A percentile compares a stretch with the other conserved stretches of the same genome.
Evolutionary conservation across 208 protist species (phyloP).

Genomic region (Acanthamoeba lenticulata): DNA sequence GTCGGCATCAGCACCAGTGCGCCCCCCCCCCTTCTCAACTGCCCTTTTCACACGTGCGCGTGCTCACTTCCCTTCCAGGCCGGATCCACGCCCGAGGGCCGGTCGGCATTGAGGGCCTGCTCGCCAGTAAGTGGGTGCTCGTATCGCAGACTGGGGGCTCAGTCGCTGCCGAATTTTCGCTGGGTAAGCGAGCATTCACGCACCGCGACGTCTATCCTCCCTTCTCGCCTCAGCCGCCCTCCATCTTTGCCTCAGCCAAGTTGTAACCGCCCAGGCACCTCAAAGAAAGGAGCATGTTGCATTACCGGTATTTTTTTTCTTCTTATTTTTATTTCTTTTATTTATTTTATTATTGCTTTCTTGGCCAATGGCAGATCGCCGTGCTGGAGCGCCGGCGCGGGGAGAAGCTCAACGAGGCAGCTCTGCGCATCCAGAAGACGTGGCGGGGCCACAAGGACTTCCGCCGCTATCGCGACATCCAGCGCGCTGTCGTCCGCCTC

Average conservation of each 20-base stretch:
- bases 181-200: slow-evolving; percentile 36
- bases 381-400: slow-evolving; percentile 27
- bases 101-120: slow-evolving; percentile 92
- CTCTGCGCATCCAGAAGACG: slow-evolving; percentile 39
- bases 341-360: too few species aligned
- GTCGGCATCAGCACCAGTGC: slow-evolving; percentile 89
- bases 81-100: slow-evolving; percentile 93
- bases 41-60: not conserved
- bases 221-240: not conserved
- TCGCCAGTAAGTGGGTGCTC: slow-evolving; percentile 86
- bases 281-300: too few species aligned
- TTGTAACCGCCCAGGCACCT: too few species aligned
- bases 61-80: not conserved
- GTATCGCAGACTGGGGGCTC: not conserved
- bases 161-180: slow-evolving; percentile 6
- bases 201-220: slow-evolving; percentile 30
- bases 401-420: slow-evolving; percentile 55
- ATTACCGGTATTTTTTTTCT: too few species aligned
- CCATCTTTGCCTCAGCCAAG: not conserved
- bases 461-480: not conserved
- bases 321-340: too few species aligned
- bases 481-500: not conserved
- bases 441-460: not conserved
- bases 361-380: too few species aligned
- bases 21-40: not conserved